A percentile compares a stretch with the other conserved stretches of the same genome.
These are phyloP conservation scores for Oryza nivara DNA, from an alignment of 176 grass and related monocot species.

Conservation along the genomic window DNA sequence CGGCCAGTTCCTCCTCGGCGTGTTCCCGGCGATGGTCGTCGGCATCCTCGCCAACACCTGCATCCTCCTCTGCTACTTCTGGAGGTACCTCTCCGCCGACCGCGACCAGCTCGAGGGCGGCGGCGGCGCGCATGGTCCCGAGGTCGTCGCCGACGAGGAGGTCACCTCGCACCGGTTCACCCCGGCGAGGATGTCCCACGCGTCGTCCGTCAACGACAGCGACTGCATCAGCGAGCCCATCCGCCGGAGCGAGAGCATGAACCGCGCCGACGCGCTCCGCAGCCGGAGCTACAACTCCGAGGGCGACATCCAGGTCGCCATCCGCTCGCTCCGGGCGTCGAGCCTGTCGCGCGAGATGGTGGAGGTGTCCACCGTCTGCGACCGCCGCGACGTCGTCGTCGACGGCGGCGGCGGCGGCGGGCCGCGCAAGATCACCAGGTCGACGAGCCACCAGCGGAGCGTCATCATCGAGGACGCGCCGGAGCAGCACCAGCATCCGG, in stretches of 20 bases:
- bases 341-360: slow-evolving; percentile 62
- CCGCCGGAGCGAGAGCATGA: slow-evolving; percentile 45
- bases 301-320: slow-evolving; percentile 71
- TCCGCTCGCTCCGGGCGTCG: slow-evolving; percentile 36
- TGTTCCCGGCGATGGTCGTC: slow-evolving; percentile 84
- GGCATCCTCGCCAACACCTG: slow-evolving; percentile 65
- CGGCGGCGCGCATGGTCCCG: slow-evolving; percentile 7
- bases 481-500: slow-evolving; percentile 5
- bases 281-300: slow-evolving; percentile 75
- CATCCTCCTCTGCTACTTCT: slow-evolving; percentile 79
- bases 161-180: slow-evolving; percentile 87
- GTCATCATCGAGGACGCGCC: slow-evolving; percentile 54
- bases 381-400: slow-evolving; percentile 40
- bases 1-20: slow-evolving; percentile 65
- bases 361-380: slow-evolving; percentile 54
- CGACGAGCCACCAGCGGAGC: slow-evolving; percentile 58
- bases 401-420: not conserved
- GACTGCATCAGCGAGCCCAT: slow-evolving; percentile 47
- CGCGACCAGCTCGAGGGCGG: slow-evolving; percentile 48
- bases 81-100: slow-evolving; percentile 61
- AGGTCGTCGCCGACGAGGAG: slow-evolving; percentile 68
- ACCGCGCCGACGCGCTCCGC: slow-evolving; percentile 38
- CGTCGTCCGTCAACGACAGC: slow-evolving; percentile 47
- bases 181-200: slow-evolving; percentile 79
- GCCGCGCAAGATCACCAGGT: slow-evolving; percentile 54